phyloP scores from a whole-genome alignment of 257 asterid species.

The Paraleonurus japonicus region DNA sequence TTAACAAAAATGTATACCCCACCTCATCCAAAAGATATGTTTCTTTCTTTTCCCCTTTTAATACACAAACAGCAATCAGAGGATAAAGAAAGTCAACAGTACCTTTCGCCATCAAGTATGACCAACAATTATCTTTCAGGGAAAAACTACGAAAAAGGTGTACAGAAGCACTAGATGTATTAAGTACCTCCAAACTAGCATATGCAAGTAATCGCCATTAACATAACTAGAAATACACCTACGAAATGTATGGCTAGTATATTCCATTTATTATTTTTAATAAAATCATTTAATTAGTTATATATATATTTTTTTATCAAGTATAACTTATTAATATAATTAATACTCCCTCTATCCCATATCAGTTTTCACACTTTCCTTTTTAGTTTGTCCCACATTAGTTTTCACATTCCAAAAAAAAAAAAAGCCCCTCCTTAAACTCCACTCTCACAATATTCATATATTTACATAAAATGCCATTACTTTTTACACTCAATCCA shows the following conservation, averaged over 20 bases:
- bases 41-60: not conserved
- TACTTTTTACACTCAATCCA: too few species aligned
- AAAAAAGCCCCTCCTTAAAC: too few species aligned
- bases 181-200: conserved; percentile 1
- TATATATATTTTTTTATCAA: not conserved
- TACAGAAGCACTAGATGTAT: not conserved
- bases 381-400: too few species aligned
- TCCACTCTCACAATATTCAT: too few species aligned
- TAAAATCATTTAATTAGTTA: not conserved
- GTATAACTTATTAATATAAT: not conserved
- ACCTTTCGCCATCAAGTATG: not conserved
- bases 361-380: too few species aligned
- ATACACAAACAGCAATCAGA: conserved; percentile 17
- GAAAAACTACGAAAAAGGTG: not conserved
- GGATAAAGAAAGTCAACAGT: conserved; percentile 1
- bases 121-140: not conserved
- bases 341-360: too few species aligned
- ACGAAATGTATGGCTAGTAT: not conserved
- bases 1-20: not conserved
- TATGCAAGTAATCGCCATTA: conserved; percentile 3
- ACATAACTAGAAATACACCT: not conserved
- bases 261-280: too few species aligned
- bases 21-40: conserved; percentile 10
- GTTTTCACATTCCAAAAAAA: too few species aligned
- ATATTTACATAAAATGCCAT: too few species aligned